Evolutionary conservation across 768 basidiomycete genomes (phyloP), one percentile per base, ranked within the genome.

Genomic region (Sporobolomyces pararoseus): DNA sequence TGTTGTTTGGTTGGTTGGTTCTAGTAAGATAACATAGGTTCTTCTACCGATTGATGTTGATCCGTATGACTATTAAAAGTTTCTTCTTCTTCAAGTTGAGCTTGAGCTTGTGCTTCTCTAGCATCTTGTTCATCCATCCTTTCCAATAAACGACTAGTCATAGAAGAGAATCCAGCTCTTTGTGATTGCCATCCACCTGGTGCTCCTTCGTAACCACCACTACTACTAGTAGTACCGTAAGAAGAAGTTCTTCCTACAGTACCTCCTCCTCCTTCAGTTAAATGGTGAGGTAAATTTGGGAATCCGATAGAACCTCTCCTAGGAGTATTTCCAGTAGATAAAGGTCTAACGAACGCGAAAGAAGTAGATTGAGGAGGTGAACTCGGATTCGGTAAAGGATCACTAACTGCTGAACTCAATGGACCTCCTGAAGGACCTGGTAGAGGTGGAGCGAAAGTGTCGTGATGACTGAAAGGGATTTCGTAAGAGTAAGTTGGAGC

Each of bases 141-240:
- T 34, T 70, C 63, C n/a, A 70, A 49, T 14, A 70, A n/a, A 39
- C 34, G 16, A 14, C 23, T 52, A 37, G 68, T 70, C 51, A 70
- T 37, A n/a, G 54, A 34, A 4, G 54, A 34, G 52, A 34, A 21
- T 31, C 27, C 52, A 53, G 14, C 52, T 42, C 39, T 42, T 17
- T n/a, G n/a, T n/a, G n/a, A n/a, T n/a, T n/a, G n/a, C n/a, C 29
- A 52, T 37, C 55, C 53, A n/a, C 7, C 19, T 23, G 1, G n/a
- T n/a, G n/a, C n/a, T n/a, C n/a, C n/a, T n/a, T n/a, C n/a, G n/a
- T n/a, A n/a, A n/a, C n/a, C n/a, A n/a, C n/a, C n/a, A n/a, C n/a
- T n/a, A n/a, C n/a, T n/a, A n/a, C n/a, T n/a, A n/a, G n/a, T n/a
- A n/a, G n/a, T n/a, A n/a, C 23, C 12, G 16, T 32, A 3, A 7